phyloP scores from a whole-genome alignment of 2,329 filamentous ascomycete genomes.

The Epichloe elymi region DNA sequence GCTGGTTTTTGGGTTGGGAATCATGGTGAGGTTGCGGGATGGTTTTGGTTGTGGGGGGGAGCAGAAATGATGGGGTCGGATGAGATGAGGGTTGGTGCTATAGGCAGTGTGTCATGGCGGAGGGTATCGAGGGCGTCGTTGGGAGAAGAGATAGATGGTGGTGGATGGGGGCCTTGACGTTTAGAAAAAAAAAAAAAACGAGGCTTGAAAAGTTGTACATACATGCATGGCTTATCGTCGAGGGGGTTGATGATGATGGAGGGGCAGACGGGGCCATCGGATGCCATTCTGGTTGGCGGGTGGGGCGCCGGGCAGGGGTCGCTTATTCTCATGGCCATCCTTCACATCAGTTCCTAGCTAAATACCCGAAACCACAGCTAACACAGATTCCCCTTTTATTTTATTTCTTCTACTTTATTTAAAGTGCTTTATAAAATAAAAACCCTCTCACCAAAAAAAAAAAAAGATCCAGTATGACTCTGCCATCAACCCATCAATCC shows the following conservation, averaged over 20 bases:
- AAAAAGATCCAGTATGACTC: neutral
- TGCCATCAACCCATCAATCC: neutral
- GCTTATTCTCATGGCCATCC: too few relatives aligned
- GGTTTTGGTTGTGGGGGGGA: too few relatives aligned
- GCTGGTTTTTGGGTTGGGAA: constrained; percentile 9
- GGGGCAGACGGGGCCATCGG: neutral
- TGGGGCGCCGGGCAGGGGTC: neutral
- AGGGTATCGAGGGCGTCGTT: too few relatives aligned
- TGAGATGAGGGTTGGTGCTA: neutral
- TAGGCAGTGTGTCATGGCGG: too few relatives aligned
- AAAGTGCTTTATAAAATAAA: neutral
- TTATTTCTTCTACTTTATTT: neutral
- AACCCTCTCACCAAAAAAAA: neutral
- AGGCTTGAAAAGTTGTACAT: neutral
- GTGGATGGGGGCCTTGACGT: neutral
- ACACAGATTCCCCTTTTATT: too few relatives aligned
- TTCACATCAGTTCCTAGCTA: too few relatives aligned
- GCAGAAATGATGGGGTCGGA: too few relatives aligned
- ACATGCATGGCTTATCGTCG: neutral
- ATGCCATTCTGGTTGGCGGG: neutral
- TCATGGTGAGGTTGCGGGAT: neutral
- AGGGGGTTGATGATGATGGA: neutral
- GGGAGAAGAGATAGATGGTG: too few relatives aligned
- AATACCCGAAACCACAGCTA: too few relatives aligned
- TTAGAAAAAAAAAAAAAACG: neutral